These are phyloP conservation scores for Chytriomyces sp. DNA, from an alignment of 192 early-diverging fungal genomes.

Conservation along the genomic window DNA sequence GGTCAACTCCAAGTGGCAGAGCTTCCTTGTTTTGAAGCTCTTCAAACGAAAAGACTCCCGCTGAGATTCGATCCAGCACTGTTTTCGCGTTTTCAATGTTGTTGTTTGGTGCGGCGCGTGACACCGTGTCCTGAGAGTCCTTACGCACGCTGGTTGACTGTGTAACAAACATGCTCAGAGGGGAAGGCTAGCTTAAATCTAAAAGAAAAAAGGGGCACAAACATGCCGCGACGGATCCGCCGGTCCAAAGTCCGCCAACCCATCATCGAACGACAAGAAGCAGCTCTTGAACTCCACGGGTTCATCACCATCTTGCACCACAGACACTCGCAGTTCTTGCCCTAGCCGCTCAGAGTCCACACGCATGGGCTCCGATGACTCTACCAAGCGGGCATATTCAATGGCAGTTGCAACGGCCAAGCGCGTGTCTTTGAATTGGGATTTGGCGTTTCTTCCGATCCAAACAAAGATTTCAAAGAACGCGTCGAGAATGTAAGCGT, in stretches of 20 bases:
- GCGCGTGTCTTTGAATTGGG: slow-evolving; percentile 25
- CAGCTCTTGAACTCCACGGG: slow-evolving; percentile 40
- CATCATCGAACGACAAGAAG: slow-evolving; percentile 48
- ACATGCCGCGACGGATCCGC: not conserved
- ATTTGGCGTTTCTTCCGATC: slow-evolving; percentile 35
- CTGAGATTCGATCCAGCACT: slow-evolving; percentile 25
- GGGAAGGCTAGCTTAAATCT: not conserved
- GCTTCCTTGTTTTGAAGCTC: slow-evolving; percentile 32
- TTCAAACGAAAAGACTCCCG: slow-evolving; percentile 34
- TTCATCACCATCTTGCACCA: slow-evolving; percentile 34
- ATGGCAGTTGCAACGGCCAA: slow-evolving; percentile 41
- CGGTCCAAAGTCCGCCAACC: slow-evolving; percentile 5
- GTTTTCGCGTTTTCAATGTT: slow-evolving; percentile 17
- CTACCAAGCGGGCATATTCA: slow-evolving; percentile 36
- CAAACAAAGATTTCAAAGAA: slow-evolving; percentile 47
- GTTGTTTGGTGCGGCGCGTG: not conserved
- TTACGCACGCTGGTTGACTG: not conserved
- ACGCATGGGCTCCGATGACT: not conserved
- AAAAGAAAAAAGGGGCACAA: not conserved
- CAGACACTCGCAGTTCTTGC: slow-evolving; percentile 7
- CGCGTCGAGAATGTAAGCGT: slow-evolving; percentile 45
- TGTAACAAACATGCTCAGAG: not conserved
- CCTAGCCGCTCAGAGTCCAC: not conserved
- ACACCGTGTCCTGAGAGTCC: too few species aligned
- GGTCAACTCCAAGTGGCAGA: slow-evolving; percentile 47